Conservation (phyloP, 352 stramenopile genomes). For the Paralagenidium karlingii region DNA sequence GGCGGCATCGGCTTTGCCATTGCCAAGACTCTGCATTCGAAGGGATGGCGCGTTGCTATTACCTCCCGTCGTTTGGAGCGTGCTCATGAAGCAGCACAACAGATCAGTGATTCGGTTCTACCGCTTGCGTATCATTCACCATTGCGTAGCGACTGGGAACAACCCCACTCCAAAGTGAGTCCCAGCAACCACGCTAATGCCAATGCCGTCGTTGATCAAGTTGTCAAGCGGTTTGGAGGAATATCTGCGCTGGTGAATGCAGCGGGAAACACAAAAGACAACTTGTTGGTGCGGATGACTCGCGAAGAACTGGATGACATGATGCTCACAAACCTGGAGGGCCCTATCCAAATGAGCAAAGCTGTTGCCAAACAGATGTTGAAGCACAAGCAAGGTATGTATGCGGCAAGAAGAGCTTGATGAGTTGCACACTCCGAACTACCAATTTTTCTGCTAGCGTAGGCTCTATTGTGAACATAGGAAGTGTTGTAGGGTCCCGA, state of each 20-base stretch:
- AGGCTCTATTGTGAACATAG: conserved; percentile 75
- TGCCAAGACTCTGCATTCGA: conserved; percentile 37
- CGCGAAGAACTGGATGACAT: conserved; percentile 50
- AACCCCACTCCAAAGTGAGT: neutral
- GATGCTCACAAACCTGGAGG: conserved; percentile 65
- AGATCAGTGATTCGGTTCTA: conserved; percentile 29
- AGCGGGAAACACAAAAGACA: conserved; percentile 55
- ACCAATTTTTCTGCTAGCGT: neutral
- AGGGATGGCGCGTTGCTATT: conserved; percentile 59
- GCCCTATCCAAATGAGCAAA: conserved; percentile 57
- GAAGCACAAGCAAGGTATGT: conserved; percentile 27
- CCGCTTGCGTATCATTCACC: conserved; percentile 48
- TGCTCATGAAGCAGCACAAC: conserved; percentile 28
- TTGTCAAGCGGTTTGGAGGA: conserved; percentile 18
- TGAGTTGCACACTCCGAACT: neutral
- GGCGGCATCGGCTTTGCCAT: conserved; percentile 69
- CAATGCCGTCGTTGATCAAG: conserved; percentile 22
- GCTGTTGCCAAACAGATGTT: conserved; percentile 69
- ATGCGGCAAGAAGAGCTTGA: neutral
- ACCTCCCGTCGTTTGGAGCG: conserved; percentile 47
- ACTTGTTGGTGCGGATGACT: conserved; percentile 49
- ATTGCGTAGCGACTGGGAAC: conserved; percentile 4
- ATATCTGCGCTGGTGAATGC: conserved; percentile 62
- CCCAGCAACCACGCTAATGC: too few relatives aligned
- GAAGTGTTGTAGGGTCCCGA: conserved; percentile 59